phyloP scores from a whole-genome alignment of 2,329 filamentous ascomycete genomes.

The Aphanoascus verrucosus region DNA sequence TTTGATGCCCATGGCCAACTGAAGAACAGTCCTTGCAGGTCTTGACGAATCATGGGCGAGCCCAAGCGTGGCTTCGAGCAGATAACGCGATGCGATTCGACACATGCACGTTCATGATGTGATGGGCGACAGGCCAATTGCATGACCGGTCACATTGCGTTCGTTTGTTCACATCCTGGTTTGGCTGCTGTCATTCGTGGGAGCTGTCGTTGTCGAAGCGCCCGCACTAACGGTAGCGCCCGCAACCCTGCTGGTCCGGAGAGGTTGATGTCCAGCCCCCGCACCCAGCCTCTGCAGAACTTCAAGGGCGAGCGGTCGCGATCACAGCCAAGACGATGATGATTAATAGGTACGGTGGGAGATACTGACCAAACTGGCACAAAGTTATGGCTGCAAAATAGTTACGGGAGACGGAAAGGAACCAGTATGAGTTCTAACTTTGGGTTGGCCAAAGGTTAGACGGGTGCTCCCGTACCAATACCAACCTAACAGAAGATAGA shows the following conservation, averaged over 20 bases:
- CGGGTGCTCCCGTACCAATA: too few relatives aligned
- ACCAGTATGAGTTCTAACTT: too few relatives aligned
- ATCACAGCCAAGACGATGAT: too few relatives aligned
- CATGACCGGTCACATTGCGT: constrained; percentile 6
- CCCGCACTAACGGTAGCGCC: neutral
- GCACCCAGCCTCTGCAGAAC: neutral
- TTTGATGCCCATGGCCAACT: neutral
- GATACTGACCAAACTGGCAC: too few relatives aligned
- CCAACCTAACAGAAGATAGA: too few relatives aligned
- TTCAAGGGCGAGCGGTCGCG: neutral
- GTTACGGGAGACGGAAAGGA: too few relatives aligned
- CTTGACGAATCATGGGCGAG: constrained; percentile 1
- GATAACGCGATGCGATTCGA: neutral
- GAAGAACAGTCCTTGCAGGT: neutral
- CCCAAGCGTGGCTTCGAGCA: neutral
- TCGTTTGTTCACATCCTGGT: constrained; percentile 4
- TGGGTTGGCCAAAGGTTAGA: too few relatives aligned
- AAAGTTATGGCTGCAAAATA: too few relatives aligned
- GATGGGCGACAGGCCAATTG: constrained; percentile 8
- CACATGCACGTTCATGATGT: constrained; percentile 7
- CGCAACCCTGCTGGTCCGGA: neutral
- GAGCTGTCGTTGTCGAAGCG: neutral
- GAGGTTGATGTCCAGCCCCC: neutral
- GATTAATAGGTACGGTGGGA: too few relatives aligned
- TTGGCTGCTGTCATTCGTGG: constrained; percentile 5